These are phyloP conservation scores for Deinandra increscens DNA, from an alignment of 129 eudicot species.

Conservation along the genomic window DNA sequence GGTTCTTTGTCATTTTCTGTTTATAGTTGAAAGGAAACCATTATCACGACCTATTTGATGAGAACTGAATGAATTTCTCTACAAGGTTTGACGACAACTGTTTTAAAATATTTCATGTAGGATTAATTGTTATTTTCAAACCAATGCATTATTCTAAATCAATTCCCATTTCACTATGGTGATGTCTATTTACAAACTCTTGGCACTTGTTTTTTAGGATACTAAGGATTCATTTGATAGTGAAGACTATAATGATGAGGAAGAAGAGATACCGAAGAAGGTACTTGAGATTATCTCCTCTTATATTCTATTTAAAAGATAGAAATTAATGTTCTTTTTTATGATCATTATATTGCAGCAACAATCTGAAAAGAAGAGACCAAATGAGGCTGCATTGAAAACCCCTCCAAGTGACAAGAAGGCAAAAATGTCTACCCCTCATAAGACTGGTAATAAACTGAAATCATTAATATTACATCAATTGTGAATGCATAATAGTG, in stretches of 20 bases:
- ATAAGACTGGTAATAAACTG: slow-evolving; percentile 54
- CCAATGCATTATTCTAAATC: too few species aligned
- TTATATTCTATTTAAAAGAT: too few species aligned
- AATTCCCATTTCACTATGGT: too few species aligned
- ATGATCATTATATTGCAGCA: too few species aligned
- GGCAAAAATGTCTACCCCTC: slow-evolving; percentile 77
- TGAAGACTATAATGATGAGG: too few species aligned
- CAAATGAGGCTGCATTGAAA: slow-evolving; percentile 51
- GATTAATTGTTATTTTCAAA: too few species aligned
- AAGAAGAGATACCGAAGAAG: too few species aligned
- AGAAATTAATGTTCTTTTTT: too few species aligned
- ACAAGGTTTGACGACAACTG: slow-evolving; percentile 54
- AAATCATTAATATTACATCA: neutral
- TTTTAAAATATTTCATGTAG: too few species aligned
- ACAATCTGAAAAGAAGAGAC: slow-evolving; percentile 71
- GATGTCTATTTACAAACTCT: neutral
- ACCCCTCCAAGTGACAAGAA: slow-evolving; percentile 61
- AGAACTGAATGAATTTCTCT: slow-evolving; percentile 71
- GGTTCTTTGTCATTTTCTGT: too few species aligned
- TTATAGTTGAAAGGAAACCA: slow-evolving; percentile 95
- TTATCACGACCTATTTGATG: slow-evolving; percentile 89
- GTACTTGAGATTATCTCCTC: too few species aligned
- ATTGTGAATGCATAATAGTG: neutral
- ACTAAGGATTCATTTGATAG: too few species aligned
- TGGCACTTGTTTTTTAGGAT: slow-evolving; percentile 32